Base-by-base conservation (phyloP, 2,329 filamentous ascomycete species). In the Rhynchosporium graminicola region DNA sequence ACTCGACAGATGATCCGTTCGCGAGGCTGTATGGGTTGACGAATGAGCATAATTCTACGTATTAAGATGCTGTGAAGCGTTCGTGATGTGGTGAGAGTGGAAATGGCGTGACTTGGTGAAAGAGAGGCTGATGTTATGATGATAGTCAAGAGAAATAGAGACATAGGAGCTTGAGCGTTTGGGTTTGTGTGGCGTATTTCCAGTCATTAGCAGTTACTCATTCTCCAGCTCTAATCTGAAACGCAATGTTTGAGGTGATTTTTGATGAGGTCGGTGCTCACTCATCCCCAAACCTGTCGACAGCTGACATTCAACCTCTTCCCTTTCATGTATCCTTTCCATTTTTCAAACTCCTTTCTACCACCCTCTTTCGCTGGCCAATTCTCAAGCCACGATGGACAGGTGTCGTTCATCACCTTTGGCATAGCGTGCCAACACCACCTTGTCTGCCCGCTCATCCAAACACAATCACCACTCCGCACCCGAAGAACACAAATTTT, bases 351-450 rank as follows among this genome's bases (percentile, higher is more conserved):
- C 46, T 78, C 75, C 2, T 80, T 80, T 15, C 54, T 52, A n/a
- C 48, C 64, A 43, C 42, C 65, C 31, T 29, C 33, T 29, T 28
- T 42, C 15, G 75, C 79, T 12, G 93, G 94, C 94, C 93, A 98
- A 45, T 89, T 79, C 59, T 80, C 77, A 61, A 98, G 75, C 76
- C 87, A 90, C 0, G 78, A 78, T 0, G 94, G 93, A 76, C 93
- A 97, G 0, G 91, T 96, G 0, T 80, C 85, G 47, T 85, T 83
- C 47, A 97, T 75, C 7, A 98, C 87, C 75, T 93, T 96, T 4
- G 94, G 94, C 33, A 98, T 92, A 10, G 91, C 93, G 78, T 98
- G 94, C 94, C 94, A 98, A 3, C 93, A 92, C 76, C 92, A 97
- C 56, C 94, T 82, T 2, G 91, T 89, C 65, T 87, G 81, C 15